phyloP scores from a whole-genome alignment of 176 grass and related monocot genomes.

The Bothriochloa decipiens region DNA sequence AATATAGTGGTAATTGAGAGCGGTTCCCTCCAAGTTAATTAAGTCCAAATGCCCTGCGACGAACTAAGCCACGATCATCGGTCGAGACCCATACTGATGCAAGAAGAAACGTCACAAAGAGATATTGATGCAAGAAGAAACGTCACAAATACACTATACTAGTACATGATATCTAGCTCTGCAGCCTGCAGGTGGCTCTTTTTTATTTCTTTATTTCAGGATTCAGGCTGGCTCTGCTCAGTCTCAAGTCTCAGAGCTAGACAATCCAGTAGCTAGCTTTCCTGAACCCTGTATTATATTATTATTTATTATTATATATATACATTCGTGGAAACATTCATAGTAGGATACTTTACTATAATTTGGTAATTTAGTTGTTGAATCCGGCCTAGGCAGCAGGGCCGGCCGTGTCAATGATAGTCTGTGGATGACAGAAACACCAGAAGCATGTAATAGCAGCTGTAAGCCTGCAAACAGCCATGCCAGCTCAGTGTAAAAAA shows the following conservation, averaged over 20 bases:
- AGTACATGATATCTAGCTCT: neutral
- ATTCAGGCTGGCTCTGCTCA: neutral
- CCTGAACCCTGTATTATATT: neutral
- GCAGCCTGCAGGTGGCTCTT: neutral
- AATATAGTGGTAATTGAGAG: neutral
- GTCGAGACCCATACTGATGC: neutral
- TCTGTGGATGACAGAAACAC: slow-evolving; percentile 38
- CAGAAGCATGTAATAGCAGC: neutral
- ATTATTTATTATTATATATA: neutral
- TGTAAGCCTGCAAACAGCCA: slow-evolving; percentile 10
- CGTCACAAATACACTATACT: neutral
- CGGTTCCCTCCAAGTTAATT: neutral
- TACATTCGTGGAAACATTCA: neutral
- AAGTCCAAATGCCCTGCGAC: slow-evolving; percentile 35
- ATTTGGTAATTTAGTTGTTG: neutral
- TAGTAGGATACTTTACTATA: neutral
- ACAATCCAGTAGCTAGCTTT: neutral
- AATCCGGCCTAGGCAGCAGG: neutral
- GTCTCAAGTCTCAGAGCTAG: neutral
- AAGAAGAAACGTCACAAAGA: neutral
- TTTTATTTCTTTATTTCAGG: neutral
- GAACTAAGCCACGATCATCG: neutral
- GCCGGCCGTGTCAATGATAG: slow-evolving; percentile 27
- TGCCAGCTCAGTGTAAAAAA: neutral
- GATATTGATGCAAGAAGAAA: slow-evolving; percentile 18